phyloP scores from a whole-genome alignment of 805 yeast species.

The Scheffersomyces stipitis region DNA sequence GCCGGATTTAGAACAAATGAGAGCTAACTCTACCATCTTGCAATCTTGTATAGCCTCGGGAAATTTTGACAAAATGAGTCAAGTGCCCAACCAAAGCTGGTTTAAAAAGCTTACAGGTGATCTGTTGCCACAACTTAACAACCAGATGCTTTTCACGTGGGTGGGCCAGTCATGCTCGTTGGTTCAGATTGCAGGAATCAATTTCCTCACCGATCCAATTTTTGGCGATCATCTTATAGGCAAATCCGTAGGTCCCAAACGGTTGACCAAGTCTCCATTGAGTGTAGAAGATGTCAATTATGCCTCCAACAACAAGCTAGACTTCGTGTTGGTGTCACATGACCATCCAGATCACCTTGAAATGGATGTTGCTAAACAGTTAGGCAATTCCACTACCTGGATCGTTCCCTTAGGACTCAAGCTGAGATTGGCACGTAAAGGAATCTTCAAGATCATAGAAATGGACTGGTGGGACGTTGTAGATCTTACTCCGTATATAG shows the following conservation, averaged over 20 bases:
- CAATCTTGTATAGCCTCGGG: constrained; percentile 23
- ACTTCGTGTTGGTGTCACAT: constrained; percentile 80
- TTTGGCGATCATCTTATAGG: constrained; percentile 65
- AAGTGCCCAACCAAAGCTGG: constrained; percentile 4
- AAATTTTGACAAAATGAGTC: constrained; percentile 15
- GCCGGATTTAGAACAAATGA: constrained; percentile 54
- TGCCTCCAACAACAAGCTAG: constrained; percentile 55
- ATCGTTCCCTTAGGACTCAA: constrained; percentile 83
- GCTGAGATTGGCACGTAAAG: constrained; percentile 54
- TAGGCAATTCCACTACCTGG: constrained; percentile 69
- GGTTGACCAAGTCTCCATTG: constrained; percentile 81
- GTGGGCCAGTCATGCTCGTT: constrained; percentile 87
- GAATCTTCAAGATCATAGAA: constrained; percentile 65
- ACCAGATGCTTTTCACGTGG: constrained; percentile 78
- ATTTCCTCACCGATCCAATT: constrained; percentile 83
- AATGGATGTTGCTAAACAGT: constrained; percentile 48
- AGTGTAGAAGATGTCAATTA: constrained; percentile 50
- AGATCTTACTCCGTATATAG: constrained; percentile 38
- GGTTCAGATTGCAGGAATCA: constrained; percentile 68
- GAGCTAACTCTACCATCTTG: constrained; percentile 31
- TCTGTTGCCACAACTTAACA: constrained; percentile 29
- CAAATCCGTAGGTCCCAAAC: constrained; percentile 71
- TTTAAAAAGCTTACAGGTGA: constrained; percentile 3
- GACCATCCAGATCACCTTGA: constrained; percentile 97
- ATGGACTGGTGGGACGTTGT: constrained; percentile 88